Conservation (phyloP, 495 filamentous ascomycete species). For the Pyrenula massariospora region DNA sequence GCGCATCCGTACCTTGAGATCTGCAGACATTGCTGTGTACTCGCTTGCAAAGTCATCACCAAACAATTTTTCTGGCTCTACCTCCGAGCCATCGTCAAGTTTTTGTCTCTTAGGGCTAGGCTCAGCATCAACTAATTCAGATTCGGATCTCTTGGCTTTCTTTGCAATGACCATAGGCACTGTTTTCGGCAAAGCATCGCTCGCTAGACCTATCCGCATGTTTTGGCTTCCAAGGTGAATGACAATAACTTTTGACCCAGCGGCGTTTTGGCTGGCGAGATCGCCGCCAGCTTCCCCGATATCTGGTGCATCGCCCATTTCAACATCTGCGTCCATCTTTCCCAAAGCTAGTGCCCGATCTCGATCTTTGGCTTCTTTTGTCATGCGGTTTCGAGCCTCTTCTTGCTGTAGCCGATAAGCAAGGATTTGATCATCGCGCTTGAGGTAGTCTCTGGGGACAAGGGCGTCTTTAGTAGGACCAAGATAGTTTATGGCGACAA, state of each 20-base stretch:
- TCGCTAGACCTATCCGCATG: constrained; percentile 80
- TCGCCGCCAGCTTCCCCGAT: constrained; percentile 41
- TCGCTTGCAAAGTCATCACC: constrained; percentile 76
- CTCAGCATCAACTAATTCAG: constrained; percentile 64
- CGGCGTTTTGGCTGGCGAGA: constrained; percentile 43
- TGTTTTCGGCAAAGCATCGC: constrained; percentile 86
- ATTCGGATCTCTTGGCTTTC: constrained; percentile 62
- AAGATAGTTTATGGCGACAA: background rate
- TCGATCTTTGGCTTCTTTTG: constrained; percentile 71
- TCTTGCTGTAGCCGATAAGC: constrained; percentile 79
- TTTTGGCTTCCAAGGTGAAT: constrained; percentile 99
- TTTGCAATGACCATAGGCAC: constrained; percentile 87
- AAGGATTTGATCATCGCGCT: constrained; percentile 92
- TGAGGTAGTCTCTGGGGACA: constrained; percentile 73
- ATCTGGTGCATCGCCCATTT: constrained; percentile 44
- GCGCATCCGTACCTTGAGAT: constrained; percentile 83
- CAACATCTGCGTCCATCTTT: constrained; percentile 47
- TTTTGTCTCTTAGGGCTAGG: constrained; percentile 84
- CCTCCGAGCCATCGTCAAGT: constrained; percentile 41
- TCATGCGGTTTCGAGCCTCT: constrained; percentile 63
- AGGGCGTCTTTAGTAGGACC: constrained; percentile 10
- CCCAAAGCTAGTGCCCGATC: constrained; percentile 72
- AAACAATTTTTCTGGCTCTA: constrained; percentile 63
- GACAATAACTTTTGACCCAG: constrained; percentile 85
- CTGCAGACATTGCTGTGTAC: constrained; percentile 68